Base-by-base conservation (phyloP, 352 stramenopile species). In the Phytophthora agathidicida region DNA sequence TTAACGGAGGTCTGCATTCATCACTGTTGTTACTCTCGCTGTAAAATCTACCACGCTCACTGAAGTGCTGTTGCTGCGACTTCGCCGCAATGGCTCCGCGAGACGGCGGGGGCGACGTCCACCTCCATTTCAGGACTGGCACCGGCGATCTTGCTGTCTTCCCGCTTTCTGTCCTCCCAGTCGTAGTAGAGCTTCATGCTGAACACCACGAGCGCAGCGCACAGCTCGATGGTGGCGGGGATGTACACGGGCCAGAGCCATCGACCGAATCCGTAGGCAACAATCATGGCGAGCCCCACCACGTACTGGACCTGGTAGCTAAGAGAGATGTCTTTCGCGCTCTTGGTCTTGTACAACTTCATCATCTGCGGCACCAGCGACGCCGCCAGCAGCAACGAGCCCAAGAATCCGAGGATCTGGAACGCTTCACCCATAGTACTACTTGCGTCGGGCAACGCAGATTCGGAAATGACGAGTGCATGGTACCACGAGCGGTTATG, bases 171-270 rank as follows among this genome's bases (percentile, higher is more conserved):
- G 3, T 68, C 39, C 30, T 59, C 53, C 30, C 37, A 24, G 58
- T 77, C 62, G 54, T 78, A 83, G 49, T 76, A 65, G 4, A 79
- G 23, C 51, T 87, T 87, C 65, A 84, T 74, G 35, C 41, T 42
- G 41, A 89, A 59, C 33, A 82, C 28, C 22, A 70, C 22, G 16
- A 85, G 35, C 1, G 47, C 70, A 10, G 66, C 69, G 16, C 61
- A 23, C 16, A 80, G 41, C 52, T 85, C 77, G 5, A 88, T 59
- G 23, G 73, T 71, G 5, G 60, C 67, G 3, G 73, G 72, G 30
- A 88, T 83, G 71, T 80, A 86, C 23, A 88, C 68, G 10, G 77
- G 75, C 75, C 77, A 86, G 17, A 85, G 65, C 32, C 39, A 56
- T 20, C 76, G 57, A 11, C 77, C 75, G 43, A 83, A 65, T 22